phyloP scores from a whole-genome alignment of 2,329 filamentous ascomycete genomes.

The Xylariaceae sp. region DNA sequence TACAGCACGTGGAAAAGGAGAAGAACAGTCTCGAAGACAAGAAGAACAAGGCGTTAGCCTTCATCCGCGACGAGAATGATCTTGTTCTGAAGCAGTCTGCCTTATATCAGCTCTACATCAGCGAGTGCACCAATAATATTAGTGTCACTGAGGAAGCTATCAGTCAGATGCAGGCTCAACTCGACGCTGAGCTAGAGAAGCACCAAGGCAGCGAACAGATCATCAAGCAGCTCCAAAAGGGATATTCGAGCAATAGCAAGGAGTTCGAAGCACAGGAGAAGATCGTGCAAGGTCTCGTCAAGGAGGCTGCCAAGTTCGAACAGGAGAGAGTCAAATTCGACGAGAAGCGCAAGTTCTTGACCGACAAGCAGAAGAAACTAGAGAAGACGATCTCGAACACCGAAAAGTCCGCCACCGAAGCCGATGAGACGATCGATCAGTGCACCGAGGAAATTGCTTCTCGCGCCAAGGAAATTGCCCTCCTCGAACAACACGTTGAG shows the following conservation, averaged over 20 bases:
- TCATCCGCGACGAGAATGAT: slow-evolving; percentile 89
- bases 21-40: slow-evolving; percentile 90
- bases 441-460: slow-evolving; percentile 73
- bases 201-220: slow-evolving; percentile 84
- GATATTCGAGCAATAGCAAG: slow-evolving; percentile 75
- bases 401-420: slow-evolving; percentile 67
- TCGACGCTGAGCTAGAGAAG: slow-evolving; percentile 84
- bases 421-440: slow-evolving; percentile 71
- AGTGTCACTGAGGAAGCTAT: slow-evolving; percentile 85
- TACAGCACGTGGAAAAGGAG: slow-evolving; percentile 97
- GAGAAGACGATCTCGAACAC: slow-evolving; percentile 80
- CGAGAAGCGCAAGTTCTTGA: slow-evolving; percentile 92
- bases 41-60: slow-evolving; percentile 89
- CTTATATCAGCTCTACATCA: slow-evolving; percentile 85
- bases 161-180: slow-evolving; percentile 78
- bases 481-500: slow-evolving; percentile 71
- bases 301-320: slow-evolving; percentile 88
- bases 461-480: slow-evolving; percentile 65
- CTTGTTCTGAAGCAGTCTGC: slow-evolving; percentile 82
- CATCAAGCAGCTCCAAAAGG: slow-evolving; percentile 84
- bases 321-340: slow-evolving; percentile 97
- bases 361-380: slow-evolving; percentile 87
- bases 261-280: slow-evolving; percentile 81
- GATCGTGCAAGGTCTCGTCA: slow-evolving; percentile 69
- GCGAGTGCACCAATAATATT: slow-evolving; percentile 84